phyloP scores from a whole-genome alignment of 73 alveolate species.

The Symbiodinium natans region DNA sequence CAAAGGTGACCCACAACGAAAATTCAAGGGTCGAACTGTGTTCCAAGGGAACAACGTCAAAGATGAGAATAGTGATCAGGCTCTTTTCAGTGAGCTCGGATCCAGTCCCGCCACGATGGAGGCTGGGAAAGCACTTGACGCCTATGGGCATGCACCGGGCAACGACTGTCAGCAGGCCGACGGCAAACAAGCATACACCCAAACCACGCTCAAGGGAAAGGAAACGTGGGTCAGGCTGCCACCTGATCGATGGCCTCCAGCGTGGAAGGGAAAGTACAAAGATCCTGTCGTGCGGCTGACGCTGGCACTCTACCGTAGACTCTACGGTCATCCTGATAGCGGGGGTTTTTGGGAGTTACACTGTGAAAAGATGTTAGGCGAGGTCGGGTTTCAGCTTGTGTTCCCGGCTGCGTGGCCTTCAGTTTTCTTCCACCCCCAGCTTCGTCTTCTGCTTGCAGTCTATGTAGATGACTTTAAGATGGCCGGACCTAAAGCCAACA shows the following conservation, averaged over 20 bases:
- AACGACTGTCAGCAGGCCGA: no score
- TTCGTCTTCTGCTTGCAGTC: neutral
- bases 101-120: constrained; percentile 35
- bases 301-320: no score
- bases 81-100: neutral
- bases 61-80: neutral
- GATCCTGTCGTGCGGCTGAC: neutral
- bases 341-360: constrained; percentile 23
- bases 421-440: neutral
- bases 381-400: neutral
- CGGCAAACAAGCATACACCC: constrained; percentile 24
- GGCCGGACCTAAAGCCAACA: neutral
- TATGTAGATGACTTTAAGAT: constrained; percentile 29
- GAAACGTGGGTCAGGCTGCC: neutral
- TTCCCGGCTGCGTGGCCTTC: constrained; percentile 33
- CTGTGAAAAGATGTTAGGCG: neutral
- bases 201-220: neutral
- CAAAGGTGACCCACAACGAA: neutral
- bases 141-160: neutral
- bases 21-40: neutral
- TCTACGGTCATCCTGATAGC: constrained; percentile 35
- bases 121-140: constrained; percentile 10
- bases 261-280: neutral
- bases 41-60: constrained; percentile 1
- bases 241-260: neutral